Evolutionary conservation across 495 filamentous ascomycete genomes (phyloP), one percentile per base, ranked within the genome.

Genomic region (Aspergillus sclerotiicarbonarius): DNA sequence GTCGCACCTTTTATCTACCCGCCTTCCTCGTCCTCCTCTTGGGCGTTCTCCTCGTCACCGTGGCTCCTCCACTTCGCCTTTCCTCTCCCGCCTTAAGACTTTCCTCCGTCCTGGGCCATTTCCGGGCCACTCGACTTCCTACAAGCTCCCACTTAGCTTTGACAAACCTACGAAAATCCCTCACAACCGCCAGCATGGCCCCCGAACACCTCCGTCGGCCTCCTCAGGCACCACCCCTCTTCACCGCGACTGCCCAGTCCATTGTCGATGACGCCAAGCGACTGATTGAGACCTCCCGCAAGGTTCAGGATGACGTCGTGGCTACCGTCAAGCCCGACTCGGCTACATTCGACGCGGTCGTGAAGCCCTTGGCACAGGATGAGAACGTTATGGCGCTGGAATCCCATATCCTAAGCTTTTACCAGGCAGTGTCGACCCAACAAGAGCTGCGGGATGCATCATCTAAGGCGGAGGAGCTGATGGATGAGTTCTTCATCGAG

Each of bases 161-260:
- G 31, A 61, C 67, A 29, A 50, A 66, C 57, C 57, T 67, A 41
- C 58, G 67, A 49, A 68, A 81, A 66, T 77, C 80, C 29, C 66
- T 89, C 58, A 84, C 84, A 8, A 87, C 80, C 58, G 76, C 79
- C 61, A 83, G 73, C 55, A 91, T 91, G 88, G 87, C 85, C 19
- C 82, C 85, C 47, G 74, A 80, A 58, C 73, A 85, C 63, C 69
- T 76, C 61, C 75, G 81, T 66, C 87, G 81, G 59, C 91, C 92
- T 51, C 91, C 92, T 18, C 92, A 96, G 71, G 78, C 86, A 19
- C 92, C 94, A 39, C 91, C 93, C 16, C 77, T 85, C 43, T 97
- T 97, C 76, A 92, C 84, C 0, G 90, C 90, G 50, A 96, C 91
- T 46, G 84, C 88, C 18, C 76, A 86, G 55, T 87, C 85, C 45